Conservation (phyloP, 345 rosid genomes). For the Euphorbia lathyris region DNA sequence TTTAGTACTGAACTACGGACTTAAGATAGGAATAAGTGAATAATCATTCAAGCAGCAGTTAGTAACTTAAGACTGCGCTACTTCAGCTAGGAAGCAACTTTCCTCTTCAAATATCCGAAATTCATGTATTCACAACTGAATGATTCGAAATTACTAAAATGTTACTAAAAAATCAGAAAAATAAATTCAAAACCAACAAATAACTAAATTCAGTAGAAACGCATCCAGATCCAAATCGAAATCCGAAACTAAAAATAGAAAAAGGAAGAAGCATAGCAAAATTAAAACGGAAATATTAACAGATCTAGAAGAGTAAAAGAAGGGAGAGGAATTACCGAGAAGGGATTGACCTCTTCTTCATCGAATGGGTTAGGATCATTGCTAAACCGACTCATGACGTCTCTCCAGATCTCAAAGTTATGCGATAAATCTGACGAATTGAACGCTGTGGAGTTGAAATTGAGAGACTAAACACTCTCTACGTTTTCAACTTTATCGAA, state of each 20-base stretch:
- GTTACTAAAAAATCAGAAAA: not conserved
- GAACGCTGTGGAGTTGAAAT: not conserved
- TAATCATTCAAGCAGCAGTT: not conserved
- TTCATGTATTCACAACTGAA: not conserved
- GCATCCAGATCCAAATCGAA: not conserved
- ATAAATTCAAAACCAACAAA: not conserved
- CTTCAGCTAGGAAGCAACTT: not conserved
- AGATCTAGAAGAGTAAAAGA: constrained; percentile 30
- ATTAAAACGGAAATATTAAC: not conserved
- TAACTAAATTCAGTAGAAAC: not conserved
- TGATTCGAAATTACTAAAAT: not conserved
- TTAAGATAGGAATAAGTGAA: not conserved
- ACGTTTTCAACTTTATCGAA: not conserved
- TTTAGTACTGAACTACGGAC: not conserved
- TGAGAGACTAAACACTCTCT: not conserved
- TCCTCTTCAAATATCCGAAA: not conserved
- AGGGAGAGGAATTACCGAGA: constrained; percentile 53
- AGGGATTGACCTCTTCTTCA: constrained; percentile 93
- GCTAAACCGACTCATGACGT: constrained; percentile 66
- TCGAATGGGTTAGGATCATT: constrained; percentile 89
- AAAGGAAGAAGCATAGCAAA: not conserved
- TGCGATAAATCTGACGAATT: constrained; percentile 4
- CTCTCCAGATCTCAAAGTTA: constrained; percentile 37
- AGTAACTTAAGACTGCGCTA: not conserved
- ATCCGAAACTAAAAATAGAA: not conserved